Evolutionary conservation across 768 basidiomycete species (phyloP).

Genomic region (Russula lepida): DNA sequence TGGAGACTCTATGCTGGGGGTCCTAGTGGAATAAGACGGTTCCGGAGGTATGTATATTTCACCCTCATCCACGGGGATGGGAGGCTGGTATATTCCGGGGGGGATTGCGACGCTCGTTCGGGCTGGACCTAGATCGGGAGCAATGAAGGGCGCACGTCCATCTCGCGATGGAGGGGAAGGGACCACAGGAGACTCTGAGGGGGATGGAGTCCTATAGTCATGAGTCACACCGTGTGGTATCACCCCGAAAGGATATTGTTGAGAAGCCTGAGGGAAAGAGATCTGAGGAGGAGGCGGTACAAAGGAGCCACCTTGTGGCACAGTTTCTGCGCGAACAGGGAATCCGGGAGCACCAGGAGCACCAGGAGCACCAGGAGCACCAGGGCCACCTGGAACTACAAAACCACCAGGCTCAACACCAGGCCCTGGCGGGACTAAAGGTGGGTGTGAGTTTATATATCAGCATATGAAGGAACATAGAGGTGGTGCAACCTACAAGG

Average conservation of each 20-base stretch:
- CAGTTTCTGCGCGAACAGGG: background rate
- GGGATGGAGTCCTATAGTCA: constrained; percentile 3
- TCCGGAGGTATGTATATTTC: constrained; percentile 8
- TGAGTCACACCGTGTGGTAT: background rate
- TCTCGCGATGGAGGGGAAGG: constrained; percentile 6
- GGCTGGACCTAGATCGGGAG: background rate
- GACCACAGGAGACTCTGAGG: constrained; percentile 7
- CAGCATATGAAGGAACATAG: background rate
- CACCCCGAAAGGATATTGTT: background rate
- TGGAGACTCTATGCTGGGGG: background rate
- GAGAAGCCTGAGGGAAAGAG: background rate
- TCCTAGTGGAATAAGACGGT: background rate
- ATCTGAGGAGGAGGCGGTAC: background rate
- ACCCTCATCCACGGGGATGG: background rate
- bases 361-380: background rate
- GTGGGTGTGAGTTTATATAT: background rate
- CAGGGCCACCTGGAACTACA: background rate
- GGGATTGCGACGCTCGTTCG: background rate
- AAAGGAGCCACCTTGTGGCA: background rate
- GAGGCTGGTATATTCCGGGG: constrained; percentile 12
- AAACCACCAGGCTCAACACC: constrained; percentile 7
- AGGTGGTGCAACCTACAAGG: background rate
- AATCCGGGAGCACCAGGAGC: background rate
- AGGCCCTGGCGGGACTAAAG: constrained; percentile 1
- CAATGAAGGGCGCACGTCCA: background rate